phyloP scores from a whole-genome alignment of 768 basidiomycete genomes.

The Hortiboletus flavorubellus region DNA sequence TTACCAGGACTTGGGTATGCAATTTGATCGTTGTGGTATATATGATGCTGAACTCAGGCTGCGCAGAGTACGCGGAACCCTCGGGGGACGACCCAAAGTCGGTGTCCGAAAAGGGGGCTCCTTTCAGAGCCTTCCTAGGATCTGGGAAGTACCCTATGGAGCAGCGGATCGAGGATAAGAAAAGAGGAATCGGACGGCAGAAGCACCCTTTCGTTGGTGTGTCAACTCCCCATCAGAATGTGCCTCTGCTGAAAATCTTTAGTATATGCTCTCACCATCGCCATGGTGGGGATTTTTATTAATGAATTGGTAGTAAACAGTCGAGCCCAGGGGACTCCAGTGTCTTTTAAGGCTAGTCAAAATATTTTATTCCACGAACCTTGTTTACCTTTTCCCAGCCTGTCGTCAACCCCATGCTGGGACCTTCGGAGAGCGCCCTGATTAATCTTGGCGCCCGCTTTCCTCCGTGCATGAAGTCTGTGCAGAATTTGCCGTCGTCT shows the following conservation, averaged over 20 bases:
- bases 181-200: constrained; percentile 80
- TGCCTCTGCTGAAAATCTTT: constrained; percentile 5
- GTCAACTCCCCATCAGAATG: constrained; percentile 17
- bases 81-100: constrained; percentile 23
- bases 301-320: constrained; percentile 79
- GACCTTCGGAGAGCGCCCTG: constrained; percentile 79
- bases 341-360: constrained; percentile 73
- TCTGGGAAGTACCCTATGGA: constrained; percentile 58
- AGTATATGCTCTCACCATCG: constrained; percentile 63
- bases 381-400: constrained; percentile 45
- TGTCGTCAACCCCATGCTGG: constrained; percentile 84
- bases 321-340: constrained; percentile 72
- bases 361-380: background rate
- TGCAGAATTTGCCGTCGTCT: constrained; percentile 52
- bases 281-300: constrained; percentile 76
- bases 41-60: background rate
- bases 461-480: constrained; percentile 86
- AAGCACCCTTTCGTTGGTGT: constrained; percentile 72
- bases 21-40: background rate
- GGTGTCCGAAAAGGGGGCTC: constrained; percentile 39
- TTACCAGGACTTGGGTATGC: constrained; percentile 56
- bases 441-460: constrained; percentile 91
- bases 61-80: constrained; percentile 65
- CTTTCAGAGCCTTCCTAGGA: constrained; percentile 43
- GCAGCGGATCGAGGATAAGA: constrained; percentile 87